A percentile compares a stretch with the other conserved stretches of the same genome.
Evolutionary conservation across 768 basidiomycete species (phyloP).

Genomic region (Trametes villosa): DNA sequence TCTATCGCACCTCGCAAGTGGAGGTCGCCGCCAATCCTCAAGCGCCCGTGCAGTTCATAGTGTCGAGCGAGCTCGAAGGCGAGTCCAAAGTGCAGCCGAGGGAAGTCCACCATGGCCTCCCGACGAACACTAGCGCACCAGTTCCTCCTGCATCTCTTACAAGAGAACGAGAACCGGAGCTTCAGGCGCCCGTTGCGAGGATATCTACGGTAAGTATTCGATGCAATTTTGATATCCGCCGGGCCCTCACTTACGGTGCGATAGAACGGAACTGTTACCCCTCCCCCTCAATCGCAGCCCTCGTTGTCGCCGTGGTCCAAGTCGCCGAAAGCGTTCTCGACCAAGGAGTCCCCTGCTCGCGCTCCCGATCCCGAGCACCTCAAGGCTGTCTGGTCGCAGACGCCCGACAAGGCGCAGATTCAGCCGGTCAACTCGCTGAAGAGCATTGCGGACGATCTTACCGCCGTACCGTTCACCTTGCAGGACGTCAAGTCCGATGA

Average conservation of each 20-base stretch:
- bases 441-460: slow-evolving; percentile 82
- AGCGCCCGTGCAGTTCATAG: slow-evolving; percentile 70
- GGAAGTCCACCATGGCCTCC: not conserved
- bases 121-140: not conserved
- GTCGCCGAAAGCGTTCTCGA: slow-evolving; percentile 53
- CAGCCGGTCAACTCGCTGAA: slow-evolving; percentile 80
- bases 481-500: slow-evolving; percentile 89
- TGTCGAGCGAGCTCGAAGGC: slow-evolving; percentile 74
- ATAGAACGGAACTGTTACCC: slow-evolving; percentile 11
- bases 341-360: slow-evolving; percentile 71
- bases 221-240: not conserved
- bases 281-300: slow-evolving; percentile 19
- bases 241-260: not conserved
- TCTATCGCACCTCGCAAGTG: slow-evolving; percentile 67
- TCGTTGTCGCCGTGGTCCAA: slow-evolving; percentile 58
- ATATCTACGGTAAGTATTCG: not conserved
- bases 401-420: slow-evolving; percentile 68
- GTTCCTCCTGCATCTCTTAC: not conserved
- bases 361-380: slow-evolving; percentile 82
- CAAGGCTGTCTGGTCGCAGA: slow-evolving; percentile 84
- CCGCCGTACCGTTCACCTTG: slow-evolving; percentile 75
- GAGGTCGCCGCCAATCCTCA: slow-evolving; percentile 54
- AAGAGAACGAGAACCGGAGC: not conserved
- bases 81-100: not conserved
- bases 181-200: not conserved